phyloP scores from a whole-genome alignment of 1,284 basidiomycete genomes.

The Boletellus sp. region DNA sequence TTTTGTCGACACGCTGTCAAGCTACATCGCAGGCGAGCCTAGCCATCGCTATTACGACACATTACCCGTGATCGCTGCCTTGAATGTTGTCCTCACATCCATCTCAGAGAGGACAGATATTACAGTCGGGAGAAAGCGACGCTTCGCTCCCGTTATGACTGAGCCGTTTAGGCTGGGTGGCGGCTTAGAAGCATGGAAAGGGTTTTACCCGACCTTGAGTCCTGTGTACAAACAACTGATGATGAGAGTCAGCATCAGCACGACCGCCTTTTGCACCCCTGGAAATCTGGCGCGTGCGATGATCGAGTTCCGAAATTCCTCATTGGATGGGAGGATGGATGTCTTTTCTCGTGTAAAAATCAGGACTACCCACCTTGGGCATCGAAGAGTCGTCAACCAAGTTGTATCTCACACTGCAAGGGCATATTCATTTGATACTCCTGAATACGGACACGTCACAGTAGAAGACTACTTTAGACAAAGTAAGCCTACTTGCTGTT shows the following conservation, averaged over 20 bases:
- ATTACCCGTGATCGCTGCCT: conserved; percentile 57
- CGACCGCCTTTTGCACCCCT: conserved; percentile 67
- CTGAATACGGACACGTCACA: conserved; percentile 48
- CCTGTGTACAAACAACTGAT: conserved; percentile 67
- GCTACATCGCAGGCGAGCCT: conserved; percentile 53
- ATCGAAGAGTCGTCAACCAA: conserved; percentile 63
- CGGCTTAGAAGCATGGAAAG: conserved; percentile 65
- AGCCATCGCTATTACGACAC: conserved; percentile 46
- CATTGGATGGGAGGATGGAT: conserved; percentile 51
- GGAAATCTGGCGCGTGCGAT: conserved; percentile 62
- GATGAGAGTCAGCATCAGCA: conserved; percentile 77
- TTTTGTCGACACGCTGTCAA: conserved; percentile 24
- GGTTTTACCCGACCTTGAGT: conserved; percentile 71
- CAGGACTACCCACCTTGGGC: conserved; percentile 59
- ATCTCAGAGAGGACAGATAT: not conserved
- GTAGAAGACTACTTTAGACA: conserved; percentile 61
- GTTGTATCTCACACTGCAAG: conserved; percentile 46
- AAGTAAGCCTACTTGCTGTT: conserved; percentile 45
- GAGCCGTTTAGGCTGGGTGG: conserved; percentile 45
- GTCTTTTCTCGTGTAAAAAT: conserved; percentile 63
- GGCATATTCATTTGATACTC: conserved; percentile 52
- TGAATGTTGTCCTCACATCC: conserved; percentile 51
- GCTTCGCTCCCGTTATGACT: conserved; percentile 54
- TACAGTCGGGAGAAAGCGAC: conserved; percentile 63
- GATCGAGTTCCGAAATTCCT: conserved; percentile 47